Percentiles rank a stretch among this genome's conserved stretches.
phyloP scores from a whole-genome alignment of 2,329 filamentous ascomycete species.

The Pyricularia pennisetigena region DNA sequence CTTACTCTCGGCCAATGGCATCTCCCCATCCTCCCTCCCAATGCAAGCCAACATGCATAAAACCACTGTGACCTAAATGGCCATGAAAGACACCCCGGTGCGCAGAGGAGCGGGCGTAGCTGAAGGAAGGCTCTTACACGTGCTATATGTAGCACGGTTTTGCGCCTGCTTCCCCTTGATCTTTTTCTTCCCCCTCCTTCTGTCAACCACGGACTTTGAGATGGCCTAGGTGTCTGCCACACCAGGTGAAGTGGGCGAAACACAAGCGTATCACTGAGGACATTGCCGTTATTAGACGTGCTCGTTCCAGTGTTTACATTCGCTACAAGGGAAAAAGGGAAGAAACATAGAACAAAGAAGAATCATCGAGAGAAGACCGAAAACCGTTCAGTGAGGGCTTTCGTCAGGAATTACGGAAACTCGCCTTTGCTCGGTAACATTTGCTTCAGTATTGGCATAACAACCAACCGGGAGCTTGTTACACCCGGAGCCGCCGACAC shows the following conservation, averaged over 20 bases:
- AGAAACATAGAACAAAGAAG: not conserved
- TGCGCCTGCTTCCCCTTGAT: not conserved
- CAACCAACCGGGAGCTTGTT: not conserved
- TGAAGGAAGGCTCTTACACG: not conserved
- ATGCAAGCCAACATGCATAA: not conserved
- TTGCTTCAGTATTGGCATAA: not conserved
- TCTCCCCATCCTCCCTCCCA: not conserved
- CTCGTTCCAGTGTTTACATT: not conserved
- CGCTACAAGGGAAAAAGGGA: not conserved
- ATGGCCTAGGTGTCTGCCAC: not conserved
- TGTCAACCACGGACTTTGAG: not conserved
- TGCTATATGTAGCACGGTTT: not conserved
- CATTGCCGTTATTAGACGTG: constrained; percentile 2
- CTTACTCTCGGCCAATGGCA: not conserved
- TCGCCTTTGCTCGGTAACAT: not conserved
- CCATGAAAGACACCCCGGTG: not conserved
- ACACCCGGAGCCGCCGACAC: not conserved
- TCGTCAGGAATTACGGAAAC: not conserved
- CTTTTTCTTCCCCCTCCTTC: not conserved
- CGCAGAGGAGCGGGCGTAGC: not conserved
- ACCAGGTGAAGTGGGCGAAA: not conserved
- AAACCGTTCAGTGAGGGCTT: not conserved
- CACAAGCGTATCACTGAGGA: not conserved
- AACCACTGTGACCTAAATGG: not conserved
- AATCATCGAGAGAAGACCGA: not conserved